Percentiles rank a stretch among this genome's conserved stretches.
These are phyloP conservation scores for Leishmania major DNA, from an alignment of 208 protist species.

Conservation along the genomic window DNA sequence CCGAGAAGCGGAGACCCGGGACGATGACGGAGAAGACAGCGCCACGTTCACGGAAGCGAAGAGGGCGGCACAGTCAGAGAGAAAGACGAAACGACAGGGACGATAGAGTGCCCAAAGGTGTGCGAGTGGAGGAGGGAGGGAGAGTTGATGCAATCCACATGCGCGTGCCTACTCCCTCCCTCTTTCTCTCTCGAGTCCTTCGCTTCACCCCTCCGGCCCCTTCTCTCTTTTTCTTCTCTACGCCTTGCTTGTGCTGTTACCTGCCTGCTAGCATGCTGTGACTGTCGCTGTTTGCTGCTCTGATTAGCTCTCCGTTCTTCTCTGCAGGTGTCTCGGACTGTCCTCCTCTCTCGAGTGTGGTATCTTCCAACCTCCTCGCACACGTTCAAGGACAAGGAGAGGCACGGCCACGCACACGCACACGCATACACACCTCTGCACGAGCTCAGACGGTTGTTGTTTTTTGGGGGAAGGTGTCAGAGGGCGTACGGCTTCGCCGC, in stretches of 20 bases:
- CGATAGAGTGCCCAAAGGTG: background rate
- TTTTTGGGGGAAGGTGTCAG: background rate
- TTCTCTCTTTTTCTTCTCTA: conserved; percentile 18
- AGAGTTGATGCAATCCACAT: background rate
- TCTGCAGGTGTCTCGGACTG: conserved; percentile 8
- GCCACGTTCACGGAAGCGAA: background rate
- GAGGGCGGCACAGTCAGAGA: background rate
- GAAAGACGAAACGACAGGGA: background rate
- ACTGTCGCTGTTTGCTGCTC: background rate
- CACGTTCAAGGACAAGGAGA: background rate
- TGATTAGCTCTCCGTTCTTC: conserved; percentile 9
- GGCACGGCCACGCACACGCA: background rate
- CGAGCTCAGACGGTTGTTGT: background rate
- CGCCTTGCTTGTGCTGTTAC: background rate
- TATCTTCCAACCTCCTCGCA: background rate
- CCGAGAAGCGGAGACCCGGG: background rate
- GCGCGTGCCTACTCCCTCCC: background rate
- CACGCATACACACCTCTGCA: background rate
- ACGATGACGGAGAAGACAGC: background rate
- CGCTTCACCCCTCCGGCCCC: background rate
- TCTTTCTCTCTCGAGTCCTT: background rate
- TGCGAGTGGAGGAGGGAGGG: background rate
- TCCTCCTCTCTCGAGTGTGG: conserved; percentile 5
- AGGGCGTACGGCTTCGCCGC: background rate
- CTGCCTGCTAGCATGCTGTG: background rate